These are phyloP conservation scores for Ceratobasidium sp. DNA, from an alignment of 1,284 basidiomycete species.

Conservation along the genomic window DNA sequence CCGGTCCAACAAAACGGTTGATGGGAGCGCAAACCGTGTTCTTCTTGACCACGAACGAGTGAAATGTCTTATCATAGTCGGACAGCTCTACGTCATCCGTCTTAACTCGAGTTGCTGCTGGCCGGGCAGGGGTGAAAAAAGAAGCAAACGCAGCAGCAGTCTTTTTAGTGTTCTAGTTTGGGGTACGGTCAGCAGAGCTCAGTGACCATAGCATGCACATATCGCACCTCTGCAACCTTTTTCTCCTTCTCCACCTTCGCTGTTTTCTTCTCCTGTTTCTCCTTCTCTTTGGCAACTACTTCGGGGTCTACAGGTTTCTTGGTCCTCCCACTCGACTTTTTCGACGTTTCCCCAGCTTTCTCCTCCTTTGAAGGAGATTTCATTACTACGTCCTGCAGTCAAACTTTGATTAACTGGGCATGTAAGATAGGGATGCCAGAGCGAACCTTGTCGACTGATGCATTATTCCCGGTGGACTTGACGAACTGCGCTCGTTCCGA, in stretches of 20 bases:
- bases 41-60: conserved; percentile 76
- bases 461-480: conserved; percentile 6
- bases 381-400: conserved; percentile 30
- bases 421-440: too few species aligned
- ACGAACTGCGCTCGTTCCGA: conserved; percentile 50
- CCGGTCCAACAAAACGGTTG: conserved; percentile 60
- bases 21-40: conserved; percentile 70
- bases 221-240: conserved; percentile 61
- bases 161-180: conserved; percentile 59
- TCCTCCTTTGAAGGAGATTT: conserved; percentile 22
- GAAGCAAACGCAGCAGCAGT: conserved; percentile 75
- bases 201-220: background rate
- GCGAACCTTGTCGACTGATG: conserved; percentile 23
- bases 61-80: conserved; percentile 78
- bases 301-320: conserved; percentile 65
- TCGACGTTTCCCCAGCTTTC: conserved; percentile 36
- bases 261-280: conserved; percentile 66
- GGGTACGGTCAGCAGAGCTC: background rate
- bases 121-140: conserved; percentile 63
- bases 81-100: conserved; percentile 48
- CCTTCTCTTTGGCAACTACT: conserved; percentile 70
- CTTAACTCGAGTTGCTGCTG: conserved; percentile 47
- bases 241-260: conserved; percentile 70
- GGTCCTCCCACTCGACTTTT: conserved; percentile 37
- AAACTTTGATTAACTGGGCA: background rate